Evolutionary conservation across 2,329 filamentous ascomycete species (phyloP).

Genomic region (Colletotrichum filicis): DNA sequence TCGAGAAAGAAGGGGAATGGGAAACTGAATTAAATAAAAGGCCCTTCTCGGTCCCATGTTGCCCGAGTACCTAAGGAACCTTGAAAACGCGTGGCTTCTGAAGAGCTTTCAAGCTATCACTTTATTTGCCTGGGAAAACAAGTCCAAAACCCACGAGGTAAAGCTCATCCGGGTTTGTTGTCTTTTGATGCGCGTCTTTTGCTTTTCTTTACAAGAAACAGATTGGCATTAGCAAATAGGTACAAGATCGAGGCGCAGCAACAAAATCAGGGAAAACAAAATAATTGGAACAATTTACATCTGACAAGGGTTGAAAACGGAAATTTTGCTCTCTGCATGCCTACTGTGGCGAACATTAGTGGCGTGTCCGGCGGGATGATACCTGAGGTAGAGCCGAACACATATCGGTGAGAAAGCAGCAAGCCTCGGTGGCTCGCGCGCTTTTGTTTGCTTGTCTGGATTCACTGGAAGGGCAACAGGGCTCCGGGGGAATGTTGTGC

Average conservation of each 20-base stretch:
- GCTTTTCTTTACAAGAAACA: too few species aligned
- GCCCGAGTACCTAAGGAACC: too few species aligned
- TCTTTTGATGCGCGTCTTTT: too few species aligned
- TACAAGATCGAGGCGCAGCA: not conserved
- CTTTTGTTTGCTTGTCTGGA: too few species aligned
- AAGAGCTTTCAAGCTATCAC: too few species aligned
- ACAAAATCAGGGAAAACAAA: not conserved
- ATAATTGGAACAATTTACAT: not conserved
- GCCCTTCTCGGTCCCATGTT: too few species aligned
- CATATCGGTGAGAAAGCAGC: not conserved
- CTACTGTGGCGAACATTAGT: not conserved
- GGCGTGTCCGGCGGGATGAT: not conserved
- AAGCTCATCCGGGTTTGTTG: not conserved
- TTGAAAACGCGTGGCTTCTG: too few species aligned
- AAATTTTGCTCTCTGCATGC: not conserved
- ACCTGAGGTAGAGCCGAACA: not conserved
- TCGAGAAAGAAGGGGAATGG: not conserved
- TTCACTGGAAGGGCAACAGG: not conserved
- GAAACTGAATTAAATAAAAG: too few species aligned
- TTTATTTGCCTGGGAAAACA: too few species aligned
- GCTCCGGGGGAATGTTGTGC: not conserved
- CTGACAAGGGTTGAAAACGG: not conserved
- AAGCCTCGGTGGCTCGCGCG: not conserved
- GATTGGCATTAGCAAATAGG: not conserved
- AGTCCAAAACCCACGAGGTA: not conserved